These are phyloP conservation scores for Durusdinium trenchii DNA, from an alignment of 73 alveolate genomes.

Conservation along the genomic window DNA sequence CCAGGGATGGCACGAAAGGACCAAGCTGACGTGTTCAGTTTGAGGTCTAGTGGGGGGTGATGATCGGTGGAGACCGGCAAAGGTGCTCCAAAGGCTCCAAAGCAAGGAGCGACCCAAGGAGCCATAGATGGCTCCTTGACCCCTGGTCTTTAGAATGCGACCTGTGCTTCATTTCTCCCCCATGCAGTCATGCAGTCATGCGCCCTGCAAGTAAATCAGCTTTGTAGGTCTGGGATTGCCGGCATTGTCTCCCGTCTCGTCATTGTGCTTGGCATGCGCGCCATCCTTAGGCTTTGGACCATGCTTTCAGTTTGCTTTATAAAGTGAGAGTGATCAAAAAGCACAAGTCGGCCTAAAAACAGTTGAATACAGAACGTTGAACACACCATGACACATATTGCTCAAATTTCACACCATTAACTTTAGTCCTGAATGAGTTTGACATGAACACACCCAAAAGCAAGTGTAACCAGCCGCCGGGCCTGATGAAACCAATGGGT, in stretches of 20 bases:
- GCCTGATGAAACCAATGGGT: no score
- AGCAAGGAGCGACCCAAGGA: background rate
- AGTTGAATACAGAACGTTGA: no score
- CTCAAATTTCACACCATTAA: no score
- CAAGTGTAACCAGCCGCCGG: no score
- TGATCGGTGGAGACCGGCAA: no score
- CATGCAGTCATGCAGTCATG: background rate
- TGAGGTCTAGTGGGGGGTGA: no score
- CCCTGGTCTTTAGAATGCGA: no score
- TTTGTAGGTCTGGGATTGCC: background rate
- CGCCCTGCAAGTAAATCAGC: background rate
- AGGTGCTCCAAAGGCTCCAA: background rate
- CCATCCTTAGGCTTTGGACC: conserved; percentile 32
- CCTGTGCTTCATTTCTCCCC: no score
- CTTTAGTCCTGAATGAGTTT: no score
- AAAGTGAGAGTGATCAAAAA: background rate
- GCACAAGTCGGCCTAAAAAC: no score
- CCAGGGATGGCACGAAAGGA: background rate
- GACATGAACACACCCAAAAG: no score
- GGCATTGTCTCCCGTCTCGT: conserved; percentile 78
- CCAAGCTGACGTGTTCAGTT: background rate
- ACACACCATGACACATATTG: no score
- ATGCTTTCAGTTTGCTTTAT: background rate
- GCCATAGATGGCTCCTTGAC: background rate
- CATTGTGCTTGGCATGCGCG: conserved; percentile 88